Conservation (phyloP, 2,329 filamentous ascomycete genomes). For the Fusarium sp. region DNA sequence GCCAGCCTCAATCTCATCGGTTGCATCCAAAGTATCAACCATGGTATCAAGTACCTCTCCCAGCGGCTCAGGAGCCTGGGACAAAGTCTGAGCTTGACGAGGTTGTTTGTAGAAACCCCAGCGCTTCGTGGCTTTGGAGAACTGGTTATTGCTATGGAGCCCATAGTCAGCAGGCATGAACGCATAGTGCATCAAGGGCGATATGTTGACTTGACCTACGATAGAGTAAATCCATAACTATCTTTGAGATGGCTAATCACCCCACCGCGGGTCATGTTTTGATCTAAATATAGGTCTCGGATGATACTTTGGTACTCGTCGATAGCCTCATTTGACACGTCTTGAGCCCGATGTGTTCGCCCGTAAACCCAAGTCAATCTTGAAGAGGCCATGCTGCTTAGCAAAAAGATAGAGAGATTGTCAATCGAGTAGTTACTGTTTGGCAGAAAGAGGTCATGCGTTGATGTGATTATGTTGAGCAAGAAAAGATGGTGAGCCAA, state of each 20-base stretch:
- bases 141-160: neutral
- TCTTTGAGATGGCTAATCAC: neutral
- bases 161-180: neutral
- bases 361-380: neutral
- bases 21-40: neutral
- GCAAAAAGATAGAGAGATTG: neutral
- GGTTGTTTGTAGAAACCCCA: slow-evolving; percentile 6
- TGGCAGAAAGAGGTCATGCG: too few relatives aligned
- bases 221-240: neutral
- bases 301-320: neutral
- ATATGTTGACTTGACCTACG: neutral
- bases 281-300: neutral
- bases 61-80: neutral
- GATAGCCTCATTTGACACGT: neutral
- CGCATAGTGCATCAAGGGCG: accelerated
- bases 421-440: neutral
- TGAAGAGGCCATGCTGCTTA: neutral
- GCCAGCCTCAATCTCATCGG: too few relatives aligned
- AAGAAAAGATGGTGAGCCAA: neutral
- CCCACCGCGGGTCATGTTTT: neutral
- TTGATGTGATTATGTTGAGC: neutral
- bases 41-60: neutral
- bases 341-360: neutral
- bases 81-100: neutral
- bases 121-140: slow-evolving; percentile 4